Conservation (phyloP, 2,329 filamentous ascomycete species). For the Botrytis cinerea region DNA sequence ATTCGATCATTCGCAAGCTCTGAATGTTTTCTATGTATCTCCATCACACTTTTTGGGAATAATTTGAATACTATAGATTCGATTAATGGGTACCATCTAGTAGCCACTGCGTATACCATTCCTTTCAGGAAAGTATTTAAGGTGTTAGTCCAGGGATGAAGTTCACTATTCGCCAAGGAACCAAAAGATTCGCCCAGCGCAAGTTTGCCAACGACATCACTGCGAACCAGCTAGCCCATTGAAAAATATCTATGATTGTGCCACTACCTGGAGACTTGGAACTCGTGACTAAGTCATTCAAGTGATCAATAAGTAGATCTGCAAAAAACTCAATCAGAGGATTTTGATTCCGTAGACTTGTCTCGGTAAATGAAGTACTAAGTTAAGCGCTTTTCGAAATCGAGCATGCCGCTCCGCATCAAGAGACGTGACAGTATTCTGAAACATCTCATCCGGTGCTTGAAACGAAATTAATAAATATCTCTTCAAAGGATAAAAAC, state of each 20-base stretch:
- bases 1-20: not conserved
- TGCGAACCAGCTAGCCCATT: conserved; percentile 34
- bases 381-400: not conserved
- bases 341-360: not conserved
- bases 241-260: not conserved
- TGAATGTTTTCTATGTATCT: not conserved
- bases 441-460: not conserved
- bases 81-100: not conserved
- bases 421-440: not conserved
- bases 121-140: not conserved
- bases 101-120: conserved; percentile 1
- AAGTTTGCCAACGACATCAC: conserved; percentile 38
- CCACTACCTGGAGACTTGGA: no score
- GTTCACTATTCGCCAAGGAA: not conserved
- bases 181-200: conserved; percentile 35
- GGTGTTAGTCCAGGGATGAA: not conserved
- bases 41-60: not conserved
- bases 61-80: not conserved
- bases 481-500: accelerated
- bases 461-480: not conserved
- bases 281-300: not conserved
- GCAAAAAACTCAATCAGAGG: not conserved
- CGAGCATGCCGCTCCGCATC: not conserved
- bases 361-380: not conserved
- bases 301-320: not conserved